Conservation (phyloP, 768 basidiomycete genomes). For the Trametes sanguinea region DNA sequence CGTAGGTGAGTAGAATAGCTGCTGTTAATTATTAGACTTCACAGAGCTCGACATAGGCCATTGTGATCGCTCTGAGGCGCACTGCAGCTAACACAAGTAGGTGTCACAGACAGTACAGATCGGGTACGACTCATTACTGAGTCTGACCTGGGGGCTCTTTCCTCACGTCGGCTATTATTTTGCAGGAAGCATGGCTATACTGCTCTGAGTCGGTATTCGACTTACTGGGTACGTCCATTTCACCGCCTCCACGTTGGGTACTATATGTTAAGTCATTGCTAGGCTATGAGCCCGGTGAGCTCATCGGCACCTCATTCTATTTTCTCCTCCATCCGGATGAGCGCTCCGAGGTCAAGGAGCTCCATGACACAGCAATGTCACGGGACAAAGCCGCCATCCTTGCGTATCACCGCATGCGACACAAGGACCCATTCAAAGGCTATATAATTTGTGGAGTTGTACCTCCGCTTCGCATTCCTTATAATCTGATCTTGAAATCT, state of each 20-base stretch:
- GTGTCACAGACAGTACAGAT: too few relatives aligned
- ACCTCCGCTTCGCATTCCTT: conserved; percentile 33
- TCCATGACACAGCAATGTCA: conserved; percentile 77
- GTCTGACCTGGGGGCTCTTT: too few relatives aligned
- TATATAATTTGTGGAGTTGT: conserved; percentile 77
- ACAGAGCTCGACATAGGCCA: too few relatives aligned
- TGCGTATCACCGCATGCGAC: conserved; percentile 75
- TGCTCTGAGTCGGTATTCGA: conserved; percentile 32
- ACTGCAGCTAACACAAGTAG: too few relatives aligned
- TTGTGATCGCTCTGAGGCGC: too few relatives aligned
- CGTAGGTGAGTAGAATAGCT: too few relatives aligned
- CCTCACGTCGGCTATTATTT: conserved; percentile 15
- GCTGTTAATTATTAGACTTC: too few relatives aligned
- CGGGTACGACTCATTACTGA: too few relatives aligned
- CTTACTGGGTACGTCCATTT: conserved; percentile 28
- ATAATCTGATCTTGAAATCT: neutral
- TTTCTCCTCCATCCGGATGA: conserved; percentile 85
- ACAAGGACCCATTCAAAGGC: conserved; percentile 77
- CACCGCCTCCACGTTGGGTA: neutral
- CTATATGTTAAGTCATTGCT: neutral
- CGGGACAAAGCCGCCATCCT: conserved; percentile 80
- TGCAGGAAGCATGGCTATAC: conserved; percentile 33
- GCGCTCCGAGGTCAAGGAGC: conserved; percentile 58
- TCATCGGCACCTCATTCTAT: conserved; percentile 67
- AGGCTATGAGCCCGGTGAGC: conserved; percentile 77